phyloP scores from a whole-genome alignment of 331 rosid genomes.

The Cydonia oblonga region DNA sequence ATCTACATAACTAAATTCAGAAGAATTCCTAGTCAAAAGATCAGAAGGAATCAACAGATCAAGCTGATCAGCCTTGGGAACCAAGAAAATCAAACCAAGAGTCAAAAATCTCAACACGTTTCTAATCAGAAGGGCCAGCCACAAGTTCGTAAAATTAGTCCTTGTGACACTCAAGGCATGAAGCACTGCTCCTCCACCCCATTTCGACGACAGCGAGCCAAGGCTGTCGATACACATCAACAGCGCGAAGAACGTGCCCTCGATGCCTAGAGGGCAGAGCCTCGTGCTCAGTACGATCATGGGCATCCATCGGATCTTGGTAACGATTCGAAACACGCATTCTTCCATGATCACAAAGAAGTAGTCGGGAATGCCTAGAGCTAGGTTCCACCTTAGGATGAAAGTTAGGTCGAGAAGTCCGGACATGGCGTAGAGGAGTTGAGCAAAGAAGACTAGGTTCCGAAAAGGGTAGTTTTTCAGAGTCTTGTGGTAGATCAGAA shows the following conservation, averaged over 20 bases:
- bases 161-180: constrained; percentile 43
- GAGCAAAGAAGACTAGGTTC: constrained; percentile 44
- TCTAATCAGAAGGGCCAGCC: constrained; percentile 46
- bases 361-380: constrained; percentile 48
- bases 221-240: constrained; percentile 59
- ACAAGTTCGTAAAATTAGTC: constrained; percentile 45
- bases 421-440: constrained; percentile 42
- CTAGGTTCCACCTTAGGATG: constrained; percentile 54
- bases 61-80: constrained; percentile 36
- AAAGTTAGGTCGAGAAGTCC: constrained; percentile 56
- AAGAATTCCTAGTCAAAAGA: constrained; percentile 12
- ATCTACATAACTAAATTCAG: background rate
- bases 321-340: constrained; percentile 28
- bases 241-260: constrained; percentile 65
- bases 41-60: constrained; percentile 40
- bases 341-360: constrained; percentile 53
- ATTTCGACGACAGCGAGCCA: constrained; percentile 40
- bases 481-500: constrained; percentile 63
- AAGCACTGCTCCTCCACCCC: constrained; percentile 63
- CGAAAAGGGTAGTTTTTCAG: constrained; percentile 50
- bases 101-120: constrained; percentile 42
- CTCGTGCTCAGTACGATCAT: constrained; percentile 62
- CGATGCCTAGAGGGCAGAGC: constrained; percentile 67
- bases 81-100: constrained; percentile 50
- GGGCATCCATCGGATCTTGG: constrained; percentile 60